Conservation (phyloP, 1,284 basidiomycete species). For the Amylostereum areolatum region DNA sequence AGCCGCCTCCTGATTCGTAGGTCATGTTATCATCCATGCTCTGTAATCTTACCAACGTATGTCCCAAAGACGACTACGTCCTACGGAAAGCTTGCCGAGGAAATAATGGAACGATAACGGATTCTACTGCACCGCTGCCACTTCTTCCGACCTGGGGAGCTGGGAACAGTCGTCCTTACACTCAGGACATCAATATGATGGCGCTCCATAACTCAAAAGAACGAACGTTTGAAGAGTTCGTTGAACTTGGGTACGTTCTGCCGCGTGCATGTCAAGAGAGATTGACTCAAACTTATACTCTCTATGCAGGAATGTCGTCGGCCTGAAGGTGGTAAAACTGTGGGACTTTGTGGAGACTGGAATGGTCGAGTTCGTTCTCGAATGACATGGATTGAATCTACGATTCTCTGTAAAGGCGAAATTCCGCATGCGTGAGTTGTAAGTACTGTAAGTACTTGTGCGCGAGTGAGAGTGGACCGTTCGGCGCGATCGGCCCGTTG, state of each 20-base stretch:
- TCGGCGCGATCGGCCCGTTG: too few species aligned
- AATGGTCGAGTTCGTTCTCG: neutral
- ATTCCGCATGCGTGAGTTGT: too few species aligned
- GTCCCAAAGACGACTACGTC: too few species aligned
- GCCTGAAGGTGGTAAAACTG: neutral
- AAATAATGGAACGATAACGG: too few species aligned
- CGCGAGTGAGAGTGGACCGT: too few species aligned
- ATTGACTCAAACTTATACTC: too few species aligned
- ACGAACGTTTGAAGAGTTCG: neutral
- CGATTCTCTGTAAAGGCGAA: too few species aligned
- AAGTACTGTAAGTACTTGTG: too few species aligned
- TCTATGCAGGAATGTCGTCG: neutral
- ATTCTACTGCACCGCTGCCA: neutral
- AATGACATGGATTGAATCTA: too few species aligned
- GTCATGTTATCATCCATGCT: neutral
- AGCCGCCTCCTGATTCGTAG: slow-evolving; percentile 17
- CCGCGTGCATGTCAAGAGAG: too few species aligned
- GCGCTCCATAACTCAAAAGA: neutral
- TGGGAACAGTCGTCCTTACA: neutral
- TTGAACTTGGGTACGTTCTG: neutral
- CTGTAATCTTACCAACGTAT: too few species aligned
- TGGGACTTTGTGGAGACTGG: neutral
- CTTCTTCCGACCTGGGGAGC: neutral
- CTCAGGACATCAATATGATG: slow-evolving; percentile 1
- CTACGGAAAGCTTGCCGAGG: too few species aligned